A percentile compares a stretch with the other conserved stretches of the same genome.
Evolutionary conservation across 345 rosid genomes (phyloP).

Genomic region (Pelargonium nanum): DNA sequence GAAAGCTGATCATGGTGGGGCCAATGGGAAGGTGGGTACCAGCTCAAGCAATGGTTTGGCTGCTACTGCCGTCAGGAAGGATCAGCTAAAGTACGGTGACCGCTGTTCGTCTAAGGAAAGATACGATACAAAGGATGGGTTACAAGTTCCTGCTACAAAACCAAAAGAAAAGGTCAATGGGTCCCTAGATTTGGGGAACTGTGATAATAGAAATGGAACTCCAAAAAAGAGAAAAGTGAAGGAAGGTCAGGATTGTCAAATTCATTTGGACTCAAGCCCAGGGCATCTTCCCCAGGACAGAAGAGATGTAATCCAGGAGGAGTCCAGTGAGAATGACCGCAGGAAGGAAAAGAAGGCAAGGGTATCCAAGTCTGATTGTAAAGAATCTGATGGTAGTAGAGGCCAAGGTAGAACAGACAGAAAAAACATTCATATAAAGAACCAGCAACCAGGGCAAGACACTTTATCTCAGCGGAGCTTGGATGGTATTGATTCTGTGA

Average conservation of each 20-base stretch:
- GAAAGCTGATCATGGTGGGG: constrained; percentile 30
- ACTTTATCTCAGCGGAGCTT: constrained; percentile 28
- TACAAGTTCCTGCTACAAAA: constrained; percentile 26
- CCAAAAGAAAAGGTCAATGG: constrained; percentile 40
- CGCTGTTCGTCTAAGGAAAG: constrained; percentile 25
- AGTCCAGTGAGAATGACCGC: constrained; percentile 38
- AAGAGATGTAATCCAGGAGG: constrained; percentile 26
- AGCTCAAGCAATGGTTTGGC: constrained; percentile 39
- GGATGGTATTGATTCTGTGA: constrained; percentile 35
- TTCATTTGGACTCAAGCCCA: constrained; percentile 16
- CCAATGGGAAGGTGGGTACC: constrained; percentile 27
- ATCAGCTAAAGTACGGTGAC: constrained; percentile 27
- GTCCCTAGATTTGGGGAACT: constrained; percentile 28
- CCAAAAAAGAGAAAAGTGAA: constrained; percentile 43
- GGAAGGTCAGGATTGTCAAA: constrained; percentile 30
- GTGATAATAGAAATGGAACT: constrained; percentile 23
- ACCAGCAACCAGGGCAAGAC: constrained; percentile 25
- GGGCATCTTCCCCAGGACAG: constrained; percentile 24
- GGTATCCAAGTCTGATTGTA: constrained; percentile 37
- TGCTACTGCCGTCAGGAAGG: constrained; percentile 29
- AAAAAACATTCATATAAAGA: constrained; percentile 32
- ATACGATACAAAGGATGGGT: constrained; percentile 25
- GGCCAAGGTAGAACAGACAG: constrained; percentile 39
- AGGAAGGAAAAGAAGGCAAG: constrained; percentile 51
- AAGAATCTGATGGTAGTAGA: constrained; percentile 47